Evolutionary conservation across 805 yeast species (phyloP), one percentile per base, ranked within the genome.

Genomic region (Yarrowia osloensis): DNA sequence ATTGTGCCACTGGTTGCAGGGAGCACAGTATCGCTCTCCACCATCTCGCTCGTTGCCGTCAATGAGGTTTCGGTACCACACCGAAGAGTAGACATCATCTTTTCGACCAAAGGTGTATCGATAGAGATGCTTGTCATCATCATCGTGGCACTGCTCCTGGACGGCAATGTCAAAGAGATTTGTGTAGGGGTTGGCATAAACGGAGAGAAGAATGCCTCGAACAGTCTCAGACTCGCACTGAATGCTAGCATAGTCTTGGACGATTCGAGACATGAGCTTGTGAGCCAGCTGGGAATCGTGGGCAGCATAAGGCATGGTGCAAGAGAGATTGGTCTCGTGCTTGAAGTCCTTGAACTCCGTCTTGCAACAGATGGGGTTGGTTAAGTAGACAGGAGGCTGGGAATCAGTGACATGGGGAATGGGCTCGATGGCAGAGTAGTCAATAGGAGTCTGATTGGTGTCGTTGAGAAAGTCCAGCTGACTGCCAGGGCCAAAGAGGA

Each of bases 21-120:
- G 39, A 12, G 54, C 33, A 31, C 66, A 61, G 54, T 61, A 61
- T 8, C 66, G 40, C 17, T 61, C 66, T 21, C 66, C 66, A 2
- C 66, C 54, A 15, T 61, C 66, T 33, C 54, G 9, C n/a, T 44
- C 54, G 35, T 44, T 31, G 13, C 54, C 50, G 7, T 7, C 28
- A 21, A 40, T 39, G 28, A 33, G 35, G 22, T 29, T 46, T 44
- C 66, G 29, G 54, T 61, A 61, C 54, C 54, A 61, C 11, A 31
- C 8, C 7, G 66, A 61, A 1, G 54, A 22, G 66, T 61, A 46
- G 12, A 61, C 21, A 8, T 31, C 52, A 11, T 42, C 54, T 21
- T 61, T 61, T 22, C 33, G 24, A 8, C 31, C 42, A 3, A 2
- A 22, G 4, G 66, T 22, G 44, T 61, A 46, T 7, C 40, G 52